Conservation (phyloP, 2,329 filamentous ascomycete genomes). For the Simplicillium sp. region DNA sequence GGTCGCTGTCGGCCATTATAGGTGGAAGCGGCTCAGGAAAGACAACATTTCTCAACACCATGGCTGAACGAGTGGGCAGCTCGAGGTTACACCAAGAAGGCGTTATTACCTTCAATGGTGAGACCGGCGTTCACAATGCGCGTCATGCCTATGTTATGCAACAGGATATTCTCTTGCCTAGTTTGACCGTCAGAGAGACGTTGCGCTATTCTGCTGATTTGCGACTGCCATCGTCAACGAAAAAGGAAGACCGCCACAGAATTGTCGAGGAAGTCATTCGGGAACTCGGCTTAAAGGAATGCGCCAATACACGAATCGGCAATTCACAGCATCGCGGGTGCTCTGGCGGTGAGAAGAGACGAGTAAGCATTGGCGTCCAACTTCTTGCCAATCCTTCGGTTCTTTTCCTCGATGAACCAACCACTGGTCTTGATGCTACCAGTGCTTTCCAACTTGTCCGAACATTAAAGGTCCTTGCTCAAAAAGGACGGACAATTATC, state of each 20-base stretch:
- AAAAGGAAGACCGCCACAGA: constrained; percentile 43
- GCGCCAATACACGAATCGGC: constrained; percentile 65
- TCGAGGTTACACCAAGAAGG: constrained; percentile 42
- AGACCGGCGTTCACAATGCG: constrained; percentile 39
- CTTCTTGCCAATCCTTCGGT: constrained; percentile 71
- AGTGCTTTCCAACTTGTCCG: constrained; percentile 66
- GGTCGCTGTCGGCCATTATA: constrained; percentile 65
- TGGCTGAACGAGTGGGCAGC: constrained; percentile 60
- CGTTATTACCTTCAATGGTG: constrained; percentile 51
- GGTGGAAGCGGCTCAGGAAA: constrained; percentile 68
- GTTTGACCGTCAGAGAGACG: constrained; percentile 67
- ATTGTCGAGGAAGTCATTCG: constrained; percentile 71
- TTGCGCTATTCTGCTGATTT: constrained; percentile 64
- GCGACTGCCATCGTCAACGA: constrained; percentile 54
- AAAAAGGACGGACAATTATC: constrained; percentile 60
- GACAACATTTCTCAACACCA: constrained; percentile 60
- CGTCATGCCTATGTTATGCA: constrained; percentile 66
- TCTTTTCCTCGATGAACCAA: constrained; percentile 71
- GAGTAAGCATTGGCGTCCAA: constrained; percentile 70
- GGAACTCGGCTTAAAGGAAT: constrained; percentile 68
- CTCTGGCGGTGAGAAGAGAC: constrained; percentile 69
- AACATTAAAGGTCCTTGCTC: constrained; percentile 58
- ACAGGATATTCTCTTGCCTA: constrained; percentile 64
- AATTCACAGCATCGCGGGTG: constrained; percentile 64
- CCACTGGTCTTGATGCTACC: constrained; percentile 67